Evolutionary conservation across 139 green algal genomes (phyloP).

Genomic region (Picochlorum costavermella): DNA sequence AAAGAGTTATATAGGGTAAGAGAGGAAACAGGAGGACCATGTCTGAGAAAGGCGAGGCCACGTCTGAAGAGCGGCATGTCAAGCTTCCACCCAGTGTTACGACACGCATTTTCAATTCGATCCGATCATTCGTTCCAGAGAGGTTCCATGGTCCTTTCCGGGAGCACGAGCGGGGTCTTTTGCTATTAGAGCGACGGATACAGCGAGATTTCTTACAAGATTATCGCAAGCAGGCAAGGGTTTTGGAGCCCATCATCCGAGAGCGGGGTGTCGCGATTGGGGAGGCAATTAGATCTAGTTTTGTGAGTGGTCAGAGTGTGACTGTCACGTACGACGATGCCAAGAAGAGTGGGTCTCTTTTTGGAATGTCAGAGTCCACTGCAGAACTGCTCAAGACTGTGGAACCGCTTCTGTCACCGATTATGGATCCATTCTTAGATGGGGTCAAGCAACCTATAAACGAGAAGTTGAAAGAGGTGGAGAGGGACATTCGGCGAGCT

Average conservation of each 20-base stretch:
- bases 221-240: constrained; percentile 12
- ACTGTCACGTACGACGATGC: constrained; percentile 14
- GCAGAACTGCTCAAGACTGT: constrained; percentile 7
- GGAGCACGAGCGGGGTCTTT: constrained; percentile 7
- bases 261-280: constrained; percentile 16
- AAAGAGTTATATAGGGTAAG: not conserved
- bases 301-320: not conserved
- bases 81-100: not conserved
- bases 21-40: constrained; percentile 58
- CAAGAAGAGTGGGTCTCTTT: not conserved
- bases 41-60: no score
- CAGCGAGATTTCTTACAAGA: constrained; percentile 18
- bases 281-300: constrained; percentile 5
- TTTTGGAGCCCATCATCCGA: constrained; percentile 21
- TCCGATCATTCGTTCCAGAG: not conserved
- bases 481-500: not conserved
- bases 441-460: constrained; percentile 23
- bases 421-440: constrained; percentile 27
- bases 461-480: constrained; percentile 4
- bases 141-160: not conserved
- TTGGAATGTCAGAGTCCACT: not conserved
- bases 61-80: no score
- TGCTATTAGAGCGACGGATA: constrained; percentile 16
- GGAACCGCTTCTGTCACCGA: constrained; percentile 22
- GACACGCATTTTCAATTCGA: not conserved